Evolutionary conservation across 129 eudicot genomes (phyloP).

Genomic region (Apium graveolens): DNA sequence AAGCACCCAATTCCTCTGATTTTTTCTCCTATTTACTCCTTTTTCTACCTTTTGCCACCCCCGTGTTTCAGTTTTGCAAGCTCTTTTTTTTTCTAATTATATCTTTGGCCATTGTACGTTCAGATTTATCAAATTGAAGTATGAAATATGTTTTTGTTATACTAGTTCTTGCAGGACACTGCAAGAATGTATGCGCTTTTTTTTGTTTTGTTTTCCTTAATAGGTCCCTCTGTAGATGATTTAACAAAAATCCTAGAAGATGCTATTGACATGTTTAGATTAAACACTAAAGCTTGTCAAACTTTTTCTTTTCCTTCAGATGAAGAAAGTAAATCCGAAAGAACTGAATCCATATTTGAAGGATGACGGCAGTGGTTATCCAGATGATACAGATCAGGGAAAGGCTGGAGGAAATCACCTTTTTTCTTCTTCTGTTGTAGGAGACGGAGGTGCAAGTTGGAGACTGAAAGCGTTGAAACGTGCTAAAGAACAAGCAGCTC

Average conservation of each 20-base stretch:
- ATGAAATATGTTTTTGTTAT: neutral
- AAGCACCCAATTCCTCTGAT: neutral
- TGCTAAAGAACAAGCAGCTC: constrained; percentile 94
- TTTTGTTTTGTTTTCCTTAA: neutral
- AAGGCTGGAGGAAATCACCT: constrained; percentile 35
- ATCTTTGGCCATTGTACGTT: neutral
- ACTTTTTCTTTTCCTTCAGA: constrained; percentile 19
- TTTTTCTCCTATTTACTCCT: neutral
- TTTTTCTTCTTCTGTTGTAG: constrained; percentile 64
- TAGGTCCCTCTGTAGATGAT: neutral
- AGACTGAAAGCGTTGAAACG: constrained; percentile 91
- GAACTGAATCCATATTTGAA: constrained; percentile 78
- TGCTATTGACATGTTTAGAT: neutral
- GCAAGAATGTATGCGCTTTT: neutral
- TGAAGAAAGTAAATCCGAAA: constrained; percentile 54
- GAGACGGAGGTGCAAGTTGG: constrained; percentile 99
- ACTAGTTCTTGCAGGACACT: neutral
- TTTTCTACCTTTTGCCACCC: neutral
- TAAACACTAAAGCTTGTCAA: neutral
- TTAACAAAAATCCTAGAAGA: neutral
- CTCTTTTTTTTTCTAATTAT: neutral
- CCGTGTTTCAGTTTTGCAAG: too few relatives aligned
- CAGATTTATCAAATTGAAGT: neutral
- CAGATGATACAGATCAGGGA: constrained; percentile 46
- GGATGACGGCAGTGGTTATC: constrained; percentile 72